Evolutionary conservation across 1,139 yeast species (phyloP), one percentile per base, ranked within the genome.

Genomic region (Magnusiomyces fungicola): DNA sequence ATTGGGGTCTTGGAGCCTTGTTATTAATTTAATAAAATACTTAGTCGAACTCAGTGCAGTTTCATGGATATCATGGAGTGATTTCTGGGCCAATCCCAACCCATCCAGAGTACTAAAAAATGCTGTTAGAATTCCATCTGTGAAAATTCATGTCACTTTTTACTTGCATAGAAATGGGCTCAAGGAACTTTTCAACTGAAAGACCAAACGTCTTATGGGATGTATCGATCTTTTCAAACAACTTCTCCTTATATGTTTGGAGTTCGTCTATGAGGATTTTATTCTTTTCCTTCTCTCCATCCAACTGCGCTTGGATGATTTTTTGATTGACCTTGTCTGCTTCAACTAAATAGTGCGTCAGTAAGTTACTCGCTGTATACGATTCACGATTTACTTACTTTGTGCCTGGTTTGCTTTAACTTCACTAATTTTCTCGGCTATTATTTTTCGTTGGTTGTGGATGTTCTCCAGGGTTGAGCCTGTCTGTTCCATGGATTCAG

Each of bases 321-420:
- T 7, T 6, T 16, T 29, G 36, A 10, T 41, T 36, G 3, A 12
- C 19, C 14, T 30, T 18, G 9, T 41, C 25, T 14, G 6, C 18
- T 18, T 41, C 32, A n/a, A 41, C 44, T 41, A 41, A 29, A 41
- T 29, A 29, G 3, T 7, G 10, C 10, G 41, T 37, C 16, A 37
- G 27, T 12, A 21, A 9, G 9, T 5, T n/a, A 32, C 14, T 32
- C 18, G 36, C n/a, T 5, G 16, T 32, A 6, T 32, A 16, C 14
- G 3, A 9, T 5, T 27, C 16, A 32, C 7, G 39, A 16, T 16
- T 16, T 14, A 16, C 30, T 24, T 39, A 39, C 43, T n/a, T n/a
- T 39, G 32, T 14, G 19, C 29, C 19, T 39, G 43, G 14, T 18
- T 39, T 2, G 12, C 30, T 24, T 39, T 39, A 6, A 39, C 18